Evolutionary conservation across 352 stramenopile species (phyloP).

Genomic region (Pythium phragmitis): DNA sequence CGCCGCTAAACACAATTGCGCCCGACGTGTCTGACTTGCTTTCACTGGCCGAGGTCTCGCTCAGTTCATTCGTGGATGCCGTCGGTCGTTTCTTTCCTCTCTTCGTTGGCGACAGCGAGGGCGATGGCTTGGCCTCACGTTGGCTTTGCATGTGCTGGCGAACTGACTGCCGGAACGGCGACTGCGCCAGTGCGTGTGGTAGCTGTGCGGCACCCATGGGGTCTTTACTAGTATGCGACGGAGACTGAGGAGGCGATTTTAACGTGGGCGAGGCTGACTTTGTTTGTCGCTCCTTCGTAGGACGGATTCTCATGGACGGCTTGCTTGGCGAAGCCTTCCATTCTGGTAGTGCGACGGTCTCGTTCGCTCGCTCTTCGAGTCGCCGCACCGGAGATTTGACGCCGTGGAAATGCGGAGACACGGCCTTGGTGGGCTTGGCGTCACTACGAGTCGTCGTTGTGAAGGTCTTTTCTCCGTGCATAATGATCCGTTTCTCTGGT

Average conservation of each 20-base stretch:
- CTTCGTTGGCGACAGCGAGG: constrained; percentile 16
- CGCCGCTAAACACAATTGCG: constrained; percentile 34
- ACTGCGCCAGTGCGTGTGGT: constrained; percentile 4
- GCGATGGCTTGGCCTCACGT: background rate
- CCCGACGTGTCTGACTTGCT: no score
- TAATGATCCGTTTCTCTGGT: constrained; percentile 19
- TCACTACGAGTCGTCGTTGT: constrained; percentile 5
- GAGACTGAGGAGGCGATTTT: constrained; percentile 3
- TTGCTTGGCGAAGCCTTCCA: background rate
- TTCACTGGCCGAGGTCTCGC: no score
- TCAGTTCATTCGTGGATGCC: no score
- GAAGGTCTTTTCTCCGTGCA: constrained; percentile 24
- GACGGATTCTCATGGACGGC: background rate
- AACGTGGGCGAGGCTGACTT: constrained; percentile 6
- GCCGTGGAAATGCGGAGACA: constrained; percentile 20
- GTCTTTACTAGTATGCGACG: background rate
- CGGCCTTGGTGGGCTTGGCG: constrained; percentile 10
- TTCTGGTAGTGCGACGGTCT: background rate
- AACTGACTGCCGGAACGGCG: constrained; percentile 16
- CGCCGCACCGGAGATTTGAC: constrained; percentile 6
- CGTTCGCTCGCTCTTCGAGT: background rate
- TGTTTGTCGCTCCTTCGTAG: constrained; percentile 4
- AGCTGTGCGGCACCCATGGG: background rate
- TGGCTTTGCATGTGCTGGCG: constrained; percentile 2
- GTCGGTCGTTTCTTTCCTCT: constrained; percentile 4